Percentiles rank a stretch among this genome's conserved stretches.
Conservation (phyloP, 768 basidiomycete genomes). For the Pulveroboletus frians region DNA sequence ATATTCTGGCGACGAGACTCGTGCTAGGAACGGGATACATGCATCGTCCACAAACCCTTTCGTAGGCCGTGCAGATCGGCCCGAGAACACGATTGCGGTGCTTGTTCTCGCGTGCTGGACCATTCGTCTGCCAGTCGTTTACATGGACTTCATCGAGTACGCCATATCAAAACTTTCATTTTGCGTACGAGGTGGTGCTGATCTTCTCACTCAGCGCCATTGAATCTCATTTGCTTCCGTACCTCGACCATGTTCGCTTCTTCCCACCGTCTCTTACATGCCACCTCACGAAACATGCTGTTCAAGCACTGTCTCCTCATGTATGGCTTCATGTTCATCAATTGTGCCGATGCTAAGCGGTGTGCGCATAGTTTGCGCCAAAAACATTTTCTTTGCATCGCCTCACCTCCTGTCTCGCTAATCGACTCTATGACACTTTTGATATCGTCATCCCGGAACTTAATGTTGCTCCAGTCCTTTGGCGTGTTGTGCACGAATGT, state of each 20-base stretch:
- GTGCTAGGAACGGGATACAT: conserved; percentile 3
- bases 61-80: conserved; percentile 33
- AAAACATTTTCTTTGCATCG: conserved; percentile 50
- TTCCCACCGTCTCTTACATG: conserved; percentile 56
- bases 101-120: conserved; percentile 76
- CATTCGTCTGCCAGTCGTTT: conserved; percentile 69
- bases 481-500: conserved; percentile 58
- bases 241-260: conserved; percentile 63
- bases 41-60: conserved; percentile 11
- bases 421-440: conserved; percentile 46
- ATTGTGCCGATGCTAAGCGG: conserved; percentile 11
- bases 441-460: conserved; percentile 64
- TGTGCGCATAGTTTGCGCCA: conserved; percentile 55
- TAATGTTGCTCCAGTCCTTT: conserved; percentile 73
- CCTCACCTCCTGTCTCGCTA: conserved; percentile 59
- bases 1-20: conserved; percentile 13
- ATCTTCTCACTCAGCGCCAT: conserved; percentile 48
- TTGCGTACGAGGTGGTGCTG: conserved; percentile 1
- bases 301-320: conserved; percentile 62
- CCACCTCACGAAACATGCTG: conserved; percentile 70
- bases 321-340: conserved; percentile 34
- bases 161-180: conserved; percentile 18
- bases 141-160: conserved; percentile 70
- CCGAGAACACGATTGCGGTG: conserved; percentile 56
- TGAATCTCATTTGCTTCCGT: conserved; percentile 72